Base-by-base conservation (phyloP, 2,329 filamentous ascomycete genomes). In the Talaromyces piceae region DNA sequence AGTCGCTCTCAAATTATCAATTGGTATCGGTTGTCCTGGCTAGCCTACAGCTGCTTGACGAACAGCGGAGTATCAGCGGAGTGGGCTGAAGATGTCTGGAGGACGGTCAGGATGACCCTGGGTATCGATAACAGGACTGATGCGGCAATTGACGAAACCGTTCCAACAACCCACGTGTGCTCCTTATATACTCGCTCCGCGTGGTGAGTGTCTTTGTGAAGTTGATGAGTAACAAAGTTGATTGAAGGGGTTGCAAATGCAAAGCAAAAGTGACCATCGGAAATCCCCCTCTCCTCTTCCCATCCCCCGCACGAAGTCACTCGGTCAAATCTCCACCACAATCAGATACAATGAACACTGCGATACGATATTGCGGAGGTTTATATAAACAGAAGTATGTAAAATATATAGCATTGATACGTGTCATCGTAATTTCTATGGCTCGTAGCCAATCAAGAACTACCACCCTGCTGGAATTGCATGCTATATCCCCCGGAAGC, bases 401-500 rank as follows among this genome's bases (percentile, higher is more conserved):
- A 23, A 25, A 23, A 23, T 23, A 43, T 43, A 43, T 43, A 25
- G 11, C 39, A 23, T 23, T 22, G 13, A 7, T 16, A 43, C 22
- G 25, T 43, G 25, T 43, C 23, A n/a, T 25, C 13, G 22, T 25
- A n/a, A 12, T n/a, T 43, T 25, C 13, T 26, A n/a, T 26, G 39
- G 13, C 13, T 43, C 18, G 27, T 46, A 30, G 13, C 16, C 13
- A n/a, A 46, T 13, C 23, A 27, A 43, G 41, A 47, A 27, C 49
- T 33, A 11, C 50, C 45, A 26, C 46, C 54, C 46, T 51, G 67
- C 45, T 73, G 69, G 53, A 97, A 95, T 59, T 91, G 91, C 84
- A 98, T 87, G 69, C 87, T 95, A 70, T 97, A 97, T 0, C 90
- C 91, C 1, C 93, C 93, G 1, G 84, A 87, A 56, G 85, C 86